phyloP scores from a whole-genome alignment of 495 filamentous ascomycete species.

The Talaromyces thailandensis region DNA sequence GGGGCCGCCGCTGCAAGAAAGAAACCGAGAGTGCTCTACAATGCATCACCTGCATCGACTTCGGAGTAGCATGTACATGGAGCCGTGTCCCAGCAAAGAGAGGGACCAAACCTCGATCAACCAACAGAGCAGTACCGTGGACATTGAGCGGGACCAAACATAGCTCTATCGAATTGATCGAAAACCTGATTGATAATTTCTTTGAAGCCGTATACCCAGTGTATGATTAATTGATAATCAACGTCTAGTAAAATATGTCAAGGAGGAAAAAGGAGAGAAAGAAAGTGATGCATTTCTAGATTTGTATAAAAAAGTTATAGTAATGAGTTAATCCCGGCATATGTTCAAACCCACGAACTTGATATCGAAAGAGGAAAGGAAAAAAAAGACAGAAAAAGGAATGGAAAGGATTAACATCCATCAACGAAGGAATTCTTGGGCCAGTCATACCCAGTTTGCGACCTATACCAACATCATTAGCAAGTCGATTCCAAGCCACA shows the following conservation, averaged over 20 bases:
- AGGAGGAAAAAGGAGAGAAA: no score
- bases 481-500: slow-evolving; percentile 7
- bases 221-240: not conserved
- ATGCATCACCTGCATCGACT: not conserved
- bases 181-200: not conserved
- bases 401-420: slow-evolving; percentile 19
- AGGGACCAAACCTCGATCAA: not conserved
- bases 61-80: not conserved
- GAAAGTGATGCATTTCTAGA: not conserved
- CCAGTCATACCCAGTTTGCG: slow-evolving; percentile 34
- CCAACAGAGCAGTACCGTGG: not conserved
- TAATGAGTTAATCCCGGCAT: not conserved
- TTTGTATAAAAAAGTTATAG: not conserved
- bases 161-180: not conserved
- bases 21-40: not conserved
- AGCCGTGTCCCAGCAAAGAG: not conserved
- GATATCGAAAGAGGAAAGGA: not conserved
- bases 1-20: not conserved
- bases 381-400: not conserved
- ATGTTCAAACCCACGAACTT: not conserved
- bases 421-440: slow-evolving; percentile 42
- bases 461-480: slow-evolving; percentile 16
- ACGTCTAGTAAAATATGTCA: no score
- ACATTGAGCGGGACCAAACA: not conserved
- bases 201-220: not conserved